These are phyloP conservation scores for Noccaea bulbosa DNA, from an alignment of 345 rosid species.

Conservation along the genomic window DNA sequence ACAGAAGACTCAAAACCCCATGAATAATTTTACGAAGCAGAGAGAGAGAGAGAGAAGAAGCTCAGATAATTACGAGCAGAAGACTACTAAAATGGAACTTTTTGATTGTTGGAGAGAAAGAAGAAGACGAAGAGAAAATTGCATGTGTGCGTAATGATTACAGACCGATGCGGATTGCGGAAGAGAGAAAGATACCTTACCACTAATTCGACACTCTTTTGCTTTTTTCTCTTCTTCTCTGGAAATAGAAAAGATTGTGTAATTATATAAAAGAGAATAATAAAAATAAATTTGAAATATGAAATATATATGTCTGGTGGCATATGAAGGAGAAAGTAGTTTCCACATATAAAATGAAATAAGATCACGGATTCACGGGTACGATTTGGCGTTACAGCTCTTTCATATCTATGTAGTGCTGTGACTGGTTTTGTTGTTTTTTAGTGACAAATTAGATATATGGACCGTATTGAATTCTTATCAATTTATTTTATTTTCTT, in stretches of 20 bases:
- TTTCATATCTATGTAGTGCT: constrained; percentile 17
- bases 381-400: constrained; percentile 27
- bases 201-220: constrained; percentile 18
- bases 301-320: neutral
- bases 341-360: neutral
- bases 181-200: constrained; percentile 29
- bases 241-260: constrained; percentile 3
- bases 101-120: constrained; percentile 15
- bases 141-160: constrained; percentile 44
- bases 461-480: neutral
- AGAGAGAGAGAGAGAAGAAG: constrained; percentile 1
- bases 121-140: constrained; percentile 11
- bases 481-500: neutral
- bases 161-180: neutral
- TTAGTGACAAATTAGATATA: constrained; percentile 3
- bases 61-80: constrained; percentile 21
- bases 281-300: neutral
- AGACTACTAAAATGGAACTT: constrained; percentile 13
- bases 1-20: constrained; percentile 26
- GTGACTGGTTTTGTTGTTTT: constrained; percentile 4
- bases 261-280: neutral
- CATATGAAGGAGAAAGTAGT: constrained; percentile 3
- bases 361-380: constrained; percentile 30
- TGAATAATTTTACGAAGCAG: constrained; percentile 20
- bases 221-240: neutral